A percentile compares a stretch with the other conserved stretches of the same genome.
phyloP scores from a whole-genome alignment of 257 asterid species.

The Penstemon eatonii region DNA sequence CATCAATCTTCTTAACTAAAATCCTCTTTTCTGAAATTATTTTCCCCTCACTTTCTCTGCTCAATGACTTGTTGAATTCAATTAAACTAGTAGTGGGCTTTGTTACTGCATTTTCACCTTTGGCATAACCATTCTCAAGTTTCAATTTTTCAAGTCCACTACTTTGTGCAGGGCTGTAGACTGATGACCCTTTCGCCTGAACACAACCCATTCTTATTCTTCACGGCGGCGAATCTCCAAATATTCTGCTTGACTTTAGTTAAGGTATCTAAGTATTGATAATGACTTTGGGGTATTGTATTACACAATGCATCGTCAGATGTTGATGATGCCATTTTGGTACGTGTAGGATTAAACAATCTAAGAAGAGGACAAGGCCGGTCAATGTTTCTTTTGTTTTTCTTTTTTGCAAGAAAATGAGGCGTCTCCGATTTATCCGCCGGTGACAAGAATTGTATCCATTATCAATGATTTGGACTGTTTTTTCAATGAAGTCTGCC shows the following conservation, averaged over 20 bases:
- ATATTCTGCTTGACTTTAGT: constrained; percentile 13
- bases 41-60: constrained; percentile 28
- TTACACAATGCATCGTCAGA: neutral
- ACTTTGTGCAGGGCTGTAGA: constrained; percentile 7
- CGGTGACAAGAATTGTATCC: constrained; percentile 9
- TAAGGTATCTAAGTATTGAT: constrained; percentile 22
- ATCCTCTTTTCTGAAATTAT: constrained; percentile 27
- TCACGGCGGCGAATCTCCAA: constrained; percentile 34
- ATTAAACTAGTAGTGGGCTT: neutral
- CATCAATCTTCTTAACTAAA: constrained; percentile 38
- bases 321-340: constrained; percentile 10
- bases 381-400: constrained; percentile 7
- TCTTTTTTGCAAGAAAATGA: neutral
- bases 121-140: constrained; percentile 36
- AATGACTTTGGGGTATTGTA: constrained; percentile 5
- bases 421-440: constrained; percentile 27
- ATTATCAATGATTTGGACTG: constrained; percentile 26
- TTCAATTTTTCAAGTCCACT: constrained; percentile 42
- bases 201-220: constrained; percentile 68
- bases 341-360: no score
- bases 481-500: constrained; percentile 9
- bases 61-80: constrained; percentile 7
- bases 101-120: constrained; percentile 18
- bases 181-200: constrained; percentile 33
- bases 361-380: constrained; percentile 22